Evolutionary conservation across 352 stramenopile genomes (phyloP), one percentile per base, ranked within the genome.

Genomic region (Globisporangium paddicum): DNA sequence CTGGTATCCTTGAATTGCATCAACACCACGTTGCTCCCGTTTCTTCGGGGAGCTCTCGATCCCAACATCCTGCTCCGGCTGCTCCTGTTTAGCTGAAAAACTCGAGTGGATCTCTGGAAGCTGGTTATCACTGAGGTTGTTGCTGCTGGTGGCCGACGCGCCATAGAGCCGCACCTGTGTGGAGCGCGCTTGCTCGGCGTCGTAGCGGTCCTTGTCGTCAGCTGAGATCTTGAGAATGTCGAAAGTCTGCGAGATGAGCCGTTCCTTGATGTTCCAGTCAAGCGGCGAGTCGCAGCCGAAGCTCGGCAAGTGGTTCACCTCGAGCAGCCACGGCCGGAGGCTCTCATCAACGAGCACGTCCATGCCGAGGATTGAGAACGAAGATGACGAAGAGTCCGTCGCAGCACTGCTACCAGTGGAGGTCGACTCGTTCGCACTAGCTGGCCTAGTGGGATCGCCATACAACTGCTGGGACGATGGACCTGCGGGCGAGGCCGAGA

Each of bases 291-390:
- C 97, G 48, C 93, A 98, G 3, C 86, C 92, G 74, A 98, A 98
- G 61, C 88, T 94, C 49, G 96, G 93, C 9, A 99, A 54, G 64
- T 98, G 94, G 67, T 99, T 99, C 28, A 99, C 96, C 62, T 99
- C 97, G 10, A 99, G 94, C 18, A 99, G 72, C 84, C 90, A 98
- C 6, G 96, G 95, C 58, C 97, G 98, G 0, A 99, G 75, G 19
- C 86, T 73, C 40, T 94, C 80, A 63, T 99, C 96, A 6, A 99
- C 77, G 45, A 99, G 90, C 32, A 99, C 91, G 64, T 99, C 97
- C 76, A 98, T 95, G 4, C 97, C 96, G 5, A 99, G 74, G 2
- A 99, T 80, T 41, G 98, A 91, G 69, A 99, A 91, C 54, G 71
- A 90, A 9, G 77, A 88, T 5, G 70, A 23, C 26, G 46, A 5